A percentile compares a stretch with the other conserved stretches of the same genome.
Evolutionary conservation across 2,329 filamentous ascomycete species (phyloP).

Genomic region (Fusarium sp.): DNA sequence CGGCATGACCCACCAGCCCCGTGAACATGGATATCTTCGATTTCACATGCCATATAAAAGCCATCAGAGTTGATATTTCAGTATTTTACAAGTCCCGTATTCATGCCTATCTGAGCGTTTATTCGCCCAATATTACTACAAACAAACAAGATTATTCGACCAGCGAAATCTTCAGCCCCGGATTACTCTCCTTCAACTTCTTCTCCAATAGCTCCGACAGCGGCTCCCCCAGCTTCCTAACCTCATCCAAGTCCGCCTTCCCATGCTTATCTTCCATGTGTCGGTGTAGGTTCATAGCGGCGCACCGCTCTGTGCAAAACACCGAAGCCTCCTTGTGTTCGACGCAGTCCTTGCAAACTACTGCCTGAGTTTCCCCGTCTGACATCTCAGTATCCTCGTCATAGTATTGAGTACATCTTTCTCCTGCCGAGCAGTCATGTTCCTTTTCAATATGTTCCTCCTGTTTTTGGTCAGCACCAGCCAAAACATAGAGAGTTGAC

Average conservation of each 20-base stretch:
- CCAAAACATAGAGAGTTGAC: neutral
- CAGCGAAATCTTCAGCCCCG: conserved; percentile 45
- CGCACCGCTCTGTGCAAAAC: conserved; percentile 56
- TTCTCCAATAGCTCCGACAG: conserved; percentile 42
- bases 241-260: conserved; percentile 38
- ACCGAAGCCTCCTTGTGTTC: conserved; percentile 46
- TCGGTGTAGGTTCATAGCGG: conserved; percentile 51
- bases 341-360: conserved; percentile 55
- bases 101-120: neutral
- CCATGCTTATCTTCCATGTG: conserved; percentile 50
- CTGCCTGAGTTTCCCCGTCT: conserved; percentile 41
- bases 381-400: conserved; percentile 54
- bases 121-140: neutral
- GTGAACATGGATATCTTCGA: neutral
- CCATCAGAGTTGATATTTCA: neutral
- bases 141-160: conserved; percentile 17
- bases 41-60: neutral
- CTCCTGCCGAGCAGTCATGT: conserved; percentile 54
- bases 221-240: conserved; percentile 34
- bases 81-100: neutral
- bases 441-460: conserved; percentile 49
- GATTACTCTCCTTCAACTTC: conserved; percentile 45
- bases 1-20: conserved; percentile 1
- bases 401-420: conserved; percentile 50
- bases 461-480: conserved; percentile 46